Evolutionary conservation across 139 green algal species (phyloP), one percentile per base, ranked within the genome.

Genomic region (Chlorella vulgaris): DNA sequence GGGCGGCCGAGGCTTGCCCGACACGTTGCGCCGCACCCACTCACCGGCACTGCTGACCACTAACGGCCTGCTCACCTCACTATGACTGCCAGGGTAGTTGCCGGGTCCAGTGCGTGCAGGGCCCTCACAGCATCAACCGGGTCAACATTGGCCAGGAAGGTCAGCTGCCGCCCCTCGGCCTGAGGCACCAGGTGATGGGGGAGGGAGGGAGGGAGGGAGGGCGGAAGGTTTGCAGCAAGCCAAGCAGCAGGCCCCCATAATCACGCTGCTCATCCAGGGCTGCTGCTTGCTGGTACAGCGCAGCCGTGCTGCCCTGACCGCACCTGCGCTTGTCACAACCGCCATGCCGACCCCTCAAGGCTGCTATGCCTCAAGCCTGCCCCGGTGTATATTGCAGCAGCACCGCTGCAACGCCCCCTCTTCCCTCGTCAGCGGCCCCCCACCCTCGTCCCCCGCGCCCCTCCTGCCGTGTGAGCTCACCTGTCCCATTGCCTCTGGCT

Each of bases 61-160:
- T 15, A 58, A 24, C 13, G 15, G n/a, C 5, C 22, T 39, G 4
- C 73, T 22, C 73, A 79, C 73, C 73, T 97, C 28, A 99, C 93
- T 1, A 99, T 92, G n/a, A 99, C 93, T 35, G 95, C 93, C 50
- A 99, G 88, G 21, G 96, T 99, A 53, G 93, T 93, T 88, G 98
- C 96, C 29, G 91, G 92, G 71, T 95, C 88, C 39, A 97, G 86
- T 0, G 85, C 81, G 38, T 95, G 86, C 60, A 99, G 93, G 1
- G 95, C 93, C 39, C 90, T 87, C 26, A 97, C 96, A 50, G 98
- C 95, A 76, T 99, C 97, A 58, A 99, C 97, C 43, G 97, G 97
- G 86, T 99, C 97, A 28, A 99, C 97, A 86, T 99, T 99, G 66
- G 97, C 96, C 62, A 99, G 87, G 91, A 99, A 99, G 42, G 90